Base-by-base conservation (phyloP, 1,139 yeast genomes). In the Pichia sp. region DNA sequence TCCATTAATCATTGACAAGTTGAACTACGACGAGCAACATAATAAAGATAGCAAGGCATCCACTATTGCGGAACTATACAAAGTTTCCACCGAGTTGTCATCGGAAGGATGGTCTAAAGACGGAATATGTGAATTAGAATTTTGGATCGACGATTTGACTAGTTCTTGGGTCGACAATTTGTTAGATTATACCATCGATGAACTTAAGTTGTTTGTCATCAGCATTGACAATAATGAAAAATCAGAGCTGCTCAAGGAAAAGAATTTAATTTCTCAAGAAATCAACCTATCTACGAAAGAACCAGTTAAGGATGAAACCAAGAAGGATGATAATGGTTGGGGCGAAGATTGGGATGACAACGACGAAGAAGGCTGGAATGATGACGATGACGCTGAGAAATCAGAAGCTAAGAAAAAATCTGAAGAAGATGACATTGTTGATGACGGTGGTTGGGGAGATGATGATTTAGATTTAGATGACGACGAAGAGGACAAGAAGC, bases 141-240 rank as follows among this genome's bases (percentile, higher is more conserved):
- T 61, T 40, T 62, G 67, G 67, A 54, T 59, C 12, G 66, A 62
- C 34, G 66, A 63, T 42, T 45, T 60, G 10, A 45, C 54, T 2
- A 57, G 43, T 15, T 57, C 59, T 21, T 64, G 67, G 67, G 51
- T 60, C 3, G 54, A 53, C 12, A 55, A 51, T 21, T 46, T 61
- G 24, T 50, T 55, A 15, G 61, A 60, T 19, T 36, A 38, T 17
- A 47, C 63, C 1, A 58, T 60, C 15, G 62, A 60, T 41, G 50
- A 54, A 6, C 42, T 62, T 30, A 62, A 62, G 37, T 42, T 35
- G 2, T 35, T 53, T 10, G 56, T 53, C 0, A 47, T 54, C 24
- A 47, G 49, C 18, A 32, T 57, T 3, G 40, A 46, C 7, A 35
- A 43, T 17, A 52, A 45, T 3, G 46, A 42, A 17, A 53, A 42